Conservation (phyloP, 2,329 filamentous ascomycete genomes). For the Xylariaceae sp. region DNA sequence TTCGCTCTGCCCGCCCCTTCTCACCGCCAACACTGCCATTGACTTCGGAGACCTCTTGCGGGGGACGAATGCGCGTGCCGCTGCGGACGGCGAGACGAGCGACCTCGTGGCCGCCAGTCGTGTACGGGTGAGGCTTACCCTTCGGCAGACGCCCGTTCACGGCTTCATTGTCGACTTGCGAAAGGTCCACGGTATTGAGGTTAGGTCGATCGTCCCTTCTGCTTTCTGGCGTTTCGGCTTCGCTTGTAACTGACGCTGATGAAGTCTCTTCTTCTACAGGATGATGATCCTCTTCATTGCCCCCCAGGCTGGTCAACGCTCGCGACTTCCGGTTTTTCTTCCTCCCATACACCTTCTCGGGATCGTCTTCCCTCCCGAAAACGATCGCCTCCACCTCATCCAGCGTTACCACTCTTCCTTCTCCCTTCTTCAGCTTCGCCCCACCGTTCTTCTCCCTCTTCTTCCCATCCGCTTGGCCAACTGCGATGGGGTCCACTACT, state of each 20-base stretch:
- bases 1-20: conserved; percentile 48
- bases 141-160: not conserved
- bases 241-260: no score
- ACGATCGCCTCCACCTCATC: conserved; percentile 44
- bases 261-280: conserved; percentile 30
- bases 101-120: conserved; percentile 19
- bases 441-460: conserved; percentile 30
- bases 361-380: conserved; percentile 42
- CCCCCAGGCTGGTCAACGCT: conserved; percentile 33
- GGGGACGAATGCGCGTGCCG: conserved; percentile 32
- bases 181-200: no score
- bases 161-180: no score
- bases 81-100: conserved; percentile 34
- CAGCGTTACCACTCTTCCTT: conserved; percentile 45
- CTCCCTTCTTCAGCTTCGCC: not conserved
- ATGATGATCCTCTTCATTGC: conserved; percentile 17
- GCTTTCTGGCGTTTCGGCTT: no score
- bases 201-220: no score
- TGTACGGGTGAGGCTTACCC: conserved; percentile 2
- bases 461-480: conserved; percentile 33
- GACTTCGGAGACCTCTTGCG: conserved; percentile 41
- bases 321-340: conserved; percentile 41
- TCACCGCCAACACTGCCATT: conserved; percentile 53
- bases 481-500: no score
- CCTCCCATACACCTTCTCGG: conserved; percentile 39